A percentile compares a stretch with the other conserved stretches of the same genome.
Evolutionary conservation across 495 filamentous ascomycete genomes (phyloP).

Genomic region (Podospora pseudoanserina): DNA sequence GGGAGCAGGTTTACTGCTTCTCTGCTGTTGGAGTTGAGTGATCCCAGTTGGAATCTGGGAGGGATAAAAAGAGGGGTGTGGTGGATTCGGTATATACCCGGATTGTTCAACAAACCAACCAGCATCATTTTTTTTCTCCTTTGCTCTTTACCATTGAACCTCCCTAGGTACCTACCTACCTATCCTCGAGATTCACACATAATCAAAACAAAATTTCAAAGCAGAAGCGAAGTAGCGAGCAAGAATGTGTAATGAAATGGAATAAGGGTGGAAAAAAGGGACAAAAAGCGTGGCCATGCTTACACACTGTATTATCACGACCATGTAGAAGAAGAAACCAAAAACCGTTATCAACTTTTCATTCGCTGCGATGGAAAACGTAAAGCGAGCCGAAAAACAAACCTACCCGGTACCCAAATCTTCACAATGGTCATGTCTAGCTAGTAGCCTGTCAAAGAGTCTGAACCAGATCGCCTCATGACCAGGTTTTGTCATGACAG

Average conservation of each 20-base stretch:
- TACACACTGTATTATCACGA: neutral
- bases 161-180: neutral
- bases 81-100: conserved; percentile 4
- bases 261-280: neutral
- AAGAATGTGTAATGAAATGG: conserved; percentile 5
- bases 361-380: too few relatives aligned
- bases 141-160: too few relatives aligned
- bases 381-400: too few relatives aligned
- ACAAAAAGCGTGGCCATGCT: neutral
- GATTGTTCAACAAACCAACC: conserved; percentile 4
- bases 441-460: too few relatives aligned
- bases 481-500: too few relatives aligned
- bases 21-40: neutral
- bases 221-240: neutral
- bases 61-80: neutral
- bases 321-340: neutral
- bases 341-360: neutral
- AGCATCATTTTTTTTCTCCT: neutral
- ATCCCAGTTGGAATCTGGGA: neutral
- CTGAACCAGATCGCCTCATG: too few relatives aligned
- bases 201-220: neutral
- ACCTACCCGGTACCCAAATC: too few relatives aligned
- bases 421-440: too few relatives aligned
- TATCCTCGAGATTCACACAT: neutral
- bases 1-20: neutral